Evolutionary conservation across 805 yeast genomes (phyloP), one percentile per base, ranked within the genome.

Genomic region (Candida tibetensis): DNA sequence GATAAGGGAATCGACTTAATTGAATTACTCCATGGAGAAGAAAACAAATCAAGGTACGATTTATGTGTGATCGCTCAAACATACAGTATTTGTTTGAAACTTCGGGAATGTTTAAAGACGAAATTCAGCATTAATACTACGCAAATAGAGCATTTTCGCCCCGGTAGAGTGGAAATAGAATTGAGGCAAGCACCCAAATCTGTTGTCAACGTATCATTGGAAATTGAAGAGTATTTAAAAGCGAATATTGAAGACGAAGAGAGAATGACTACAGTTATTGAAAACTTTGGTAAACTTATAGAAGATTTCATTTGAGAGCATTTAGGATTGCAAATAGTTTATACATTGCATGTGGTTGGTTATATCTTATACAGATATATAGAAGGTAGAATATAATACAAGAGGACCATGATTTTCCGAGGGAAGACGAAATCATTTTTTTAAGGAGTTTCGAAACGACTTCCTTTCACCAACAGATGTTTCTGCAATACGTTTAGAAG

Each of bases 1-100:
- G 56, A 62, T 3, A 70, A 71, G 29, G 79, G 76, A 2, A 47
- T 62, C 15, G 65, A 66, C 17, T 42, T 75, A 9, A 37, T 55
- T 4, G 55, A 58, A 40, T 36, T 38, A 37, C 30, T 55, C 17
- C 35, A 40, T 37, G 21, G 46, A 32, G 40, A 56, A 38, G 36
- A 42, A 33, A 36, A 40, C 15, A 47, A 48, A 14, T 13, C 33
- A 9, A 10, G 13, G 14, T 32, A 32, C 17, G 9, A n/a, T 30
- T 32, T 17, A 27, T 27, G 42, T 47, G 28, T 51, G 15, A 28
- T 36, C 19, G 43, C 47, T 27, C 56, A 53, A 27, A 42, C 47
- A 1, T 39, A 48, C 4, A 42, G 48, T 28, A 48, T 49, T 1
- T 33, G 47, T 8, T 32, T 51, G 1, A 32, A 35, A 21, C 52